Evolutionary conservation across 148 eudicot genomes (phyloP).

Genomic region (Vaccinium darrowii): DNA sequence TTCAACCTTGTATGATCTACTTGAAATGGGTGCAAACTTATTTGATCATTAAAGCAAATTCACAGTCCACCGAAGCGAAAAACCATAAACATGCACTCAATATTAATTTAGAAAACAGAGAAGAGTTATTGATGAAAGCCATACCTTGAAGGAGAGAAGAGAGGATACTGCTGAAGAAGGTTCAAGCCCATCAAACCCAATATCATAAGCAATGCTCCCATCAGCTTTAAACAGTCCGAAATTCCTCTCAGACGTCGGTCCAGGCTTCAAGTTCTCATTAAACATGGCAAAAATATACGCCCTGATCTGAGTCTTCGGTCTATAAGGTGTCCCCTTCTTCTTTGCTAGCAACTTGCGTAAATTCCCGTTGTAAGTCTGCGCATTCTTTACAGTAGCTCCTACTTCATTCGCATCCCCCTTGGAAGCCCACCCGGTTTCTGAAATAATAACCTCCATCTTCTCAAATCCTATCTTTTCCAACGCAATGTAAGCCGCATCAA

Average conservation of each 20-base stretch:
- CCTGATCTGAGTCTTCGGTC: slow-evolving; percentile 51
- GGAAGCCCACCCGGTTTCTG: slow-evolving; percentile 96
- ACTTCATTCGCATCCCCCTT: slow-evolving; percentile 61
- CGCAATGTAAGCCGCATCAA: slow-evolving; percentile 76
- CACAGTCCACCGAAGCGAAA: not conserved
- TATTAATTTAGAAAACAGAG: not conserved
- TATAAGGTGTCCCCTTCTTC: slow-evolving; percentile 79
- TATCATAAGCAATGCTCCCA: slow-evolving; percentile 69
- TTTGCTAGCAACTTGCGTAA: slow-evolving; percentile 53
- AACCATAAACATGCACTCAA: not conserved
- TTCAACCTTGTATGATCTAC: not conserved
- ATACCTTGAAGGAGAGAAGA: slow-evolving; percentile 37
- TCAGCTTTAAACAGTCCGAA: slow-evolving; percentile 83
- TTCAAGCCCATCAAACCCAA: slow-evolving; percentile 78
- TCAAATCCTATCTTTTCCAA: slow-evolving; percentile 61
- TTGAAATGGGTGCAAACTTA: not conserved
- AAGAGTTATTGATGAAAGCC: not conserved
- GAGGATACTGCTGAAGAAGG: slow-evolving; percentile 49
- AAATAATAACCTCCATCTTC: slow-evolving; percentile 73
- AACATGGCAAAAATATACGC: slow-evolving; percentile 83
- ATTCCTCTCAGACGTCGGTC: slow-evolving; percentile 86
- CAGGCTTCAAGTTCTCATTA: slow-evolving; percentile 80
- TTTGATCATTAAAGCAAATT: not conserved
- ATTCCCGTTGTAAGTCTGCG: slow-evolving; percentile 59
- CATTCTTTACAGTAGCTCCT: slow-evolving; percentile 57